Evolutionary conservation across 768 basidiomycete species (phyloP), one percentile per base, ranked within the genome.

Genomic region (Kondoa subrosea): DNA sequence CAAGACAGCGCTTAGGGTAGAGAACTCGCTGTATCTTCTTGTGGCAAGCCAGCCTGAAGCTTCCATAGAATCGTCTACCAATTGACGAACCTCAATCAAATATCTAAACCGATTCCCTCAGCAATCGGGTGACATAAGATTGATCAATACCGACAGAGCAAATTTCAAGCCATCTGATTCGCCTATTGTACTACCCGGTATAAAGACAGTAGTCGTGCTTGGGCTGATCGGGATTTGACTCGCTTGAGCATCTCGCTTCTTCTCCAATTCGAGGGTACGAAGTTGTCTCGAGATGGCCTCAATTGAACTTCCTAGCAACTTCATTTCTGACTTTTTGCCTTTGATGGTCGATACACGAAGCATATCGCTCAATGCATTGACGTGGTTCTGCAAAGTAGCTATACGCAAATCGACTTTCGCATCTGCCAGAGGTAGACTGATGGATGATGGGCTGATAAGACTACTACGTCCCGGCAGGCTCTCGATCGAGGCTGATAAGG

Each of bases 321-420:
- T 83, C 26, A 93, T 82, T 77, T 97, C 92, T 73, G 87, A 85
- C 1, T 83, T 84, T 74, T 89, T 91, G 0, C 92, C 95, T 2
- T 89, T 89, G 50, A 97, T 79, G 74, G 97, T 95, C 0, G 95
- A 95, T 76, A 93, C 92, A 73, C 88, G 88, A 74, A 95, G 89
- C 57, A 97, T 79, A 0, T 85, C 87, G 69, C 88, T 86, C 2
- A 99, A 82, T 79, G 90, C 87, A 34, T 82, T 77, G 66, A 89
- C 87, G 72, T 97, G 95, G 0, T 84, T 81, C 71, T 88, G 83
- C 16, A 91, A 78, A 70, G 87, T 86, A 3, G 80, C 78, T 67
- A 96, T 84, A 68, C 89, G 88, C 58, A 85, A 83, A 25, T 82
- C 80, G 1, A 99, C 81, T 26, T 90, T 84, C 21, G 80, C 80